These are phyloP conservation scores for Achlya hypogyna DNA, from an alignment of 352 stramenopile species.

Conservation along the genomic window DNA sequence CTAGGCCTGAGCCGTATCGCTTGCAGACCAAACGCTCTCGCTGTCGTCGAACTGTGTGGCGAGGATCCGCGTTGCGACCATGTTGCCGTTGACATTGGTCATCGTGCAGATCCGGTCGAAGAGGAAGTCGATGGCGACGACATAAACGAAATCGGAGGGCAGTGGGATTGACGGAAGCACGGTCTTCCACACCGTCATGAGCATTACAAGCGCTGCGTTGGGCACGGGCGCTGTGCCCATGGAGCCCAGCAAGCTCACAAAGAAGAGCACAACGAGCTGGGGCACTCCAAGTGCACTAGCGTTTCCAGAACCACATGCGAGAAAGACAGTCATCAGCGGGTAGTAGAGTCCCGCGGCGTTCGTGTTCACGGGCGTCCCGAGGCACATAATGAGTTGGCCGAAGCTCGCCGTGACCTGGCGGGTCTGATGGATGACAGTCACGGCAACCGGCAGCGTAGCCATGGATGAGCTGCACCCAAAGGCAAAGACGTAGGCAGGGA, in stretches of 20 bases:
- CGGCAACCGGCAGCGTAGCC: conserved; percentile 34
- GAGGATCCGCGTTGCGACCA: conserved; percentile 46
- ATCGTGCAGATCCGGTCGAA: conserved; percentile 45
- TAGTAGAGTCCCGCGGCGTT: conserved; percentile 29
- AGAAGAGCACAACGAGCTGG: conserved; percentile 29
- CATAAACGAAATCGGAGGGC: conserved; percentile 39
- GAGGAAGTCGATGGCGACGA: conserved; percentile 53
- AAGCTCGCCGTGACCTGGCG: conserved; percentile 21
- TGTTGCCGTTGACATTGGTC: conserved; percentile 51
- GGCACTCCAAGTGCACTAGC: conserved; percentile 33
- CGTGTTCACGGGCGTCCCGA: conserved; percentile 33
- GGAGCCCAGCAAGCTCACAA: conserved; percentile 27
- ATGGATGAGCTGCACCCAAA: conserved; percentile 37
- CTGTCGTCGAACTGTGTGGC: conserved; percentile 28
- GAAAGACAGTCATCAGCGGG: conserved; percentile 32
- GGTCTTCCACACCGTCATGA: conserved; percentile 33
- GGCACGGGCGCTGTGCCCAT: conserved; percentile 30
- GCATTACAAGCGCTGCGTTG: conserved; percentile 29
- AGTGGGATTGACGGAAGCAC: conserved; percentile 30
- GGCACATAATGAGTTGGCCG: conserved; percentile 30
- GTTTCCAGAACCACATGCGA: conserved; percentile 44
- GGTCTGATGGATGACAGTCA: conserved; percentile 31
- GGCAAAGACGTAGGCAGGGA: conserved; percentile 29
- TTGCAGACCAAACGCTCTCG: not conserved
- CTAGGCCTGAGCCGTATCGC: not conserved